Conservation (phyloP, 2,329 filamentous ascomycete species). For the Blastomyces silverae region DNA sequence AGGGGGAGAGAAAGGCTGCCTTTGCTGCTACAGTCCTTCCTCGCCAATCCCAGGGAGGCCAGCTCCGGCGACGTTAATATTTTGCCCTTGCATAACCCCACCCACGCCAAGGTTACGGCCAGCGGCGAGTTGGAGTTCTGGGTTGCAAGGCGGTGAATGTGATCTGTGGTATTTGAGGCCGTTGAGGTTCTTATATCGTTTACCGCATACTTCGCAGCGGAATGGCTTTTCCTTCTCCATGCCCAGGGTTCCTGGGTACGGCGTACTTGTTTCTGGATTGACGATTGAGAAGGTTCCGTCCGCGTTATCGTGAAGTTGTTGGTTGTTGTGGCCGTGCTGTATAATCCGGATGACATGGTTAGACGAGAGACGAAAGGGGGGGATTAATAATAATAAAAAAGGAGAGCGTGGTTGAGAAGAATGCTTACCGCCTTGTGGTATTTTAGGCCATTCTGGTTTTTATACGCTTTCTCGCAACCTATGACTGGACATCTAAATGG, state of each 20-base stretch:
- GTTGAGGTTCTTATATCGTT: conserved; percentile 98
- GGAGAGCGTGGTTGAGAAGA: conserved; percentile 25
- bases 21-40: conserved; percentile 30
- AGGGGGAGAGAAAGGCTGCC: not conserved
- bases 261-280: conserved; percentile 86
- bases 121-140: conserved; percentile 60
- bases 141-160: conserved; percentile 83
- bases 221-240: conserved; percentile 99
- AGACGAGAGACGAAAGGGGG: conserved; percentile 13
- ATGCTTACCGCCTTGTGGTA: conserved; percentile 63
- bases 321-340: conserved; percentile 86
- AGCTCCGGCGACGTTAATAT: conserved; percentile 44
- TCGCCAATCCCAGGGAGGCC: conserved; percentile 44
- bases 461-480: conserved; percentile 98
- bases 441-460: conserved; percentile 98
- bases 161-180: conserved; percentile 91
- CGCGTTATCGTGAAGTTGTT: conserved; percentile 91
- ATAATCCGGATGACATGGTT: not conserved
- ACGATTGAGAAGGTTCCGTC: conserved; percentile 98
- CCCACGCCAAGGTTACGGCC: conserved; percentile 36
- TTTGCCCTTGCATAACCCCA: conserved; percentile 43
- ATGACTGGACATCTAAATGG: conserved; percentile 97
- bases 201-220: conserved; percentile 92
- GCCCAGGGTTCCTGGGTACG: conserved; percentile 92
- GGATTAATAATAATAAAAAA: not conserved